Base-by-base conservation (phyloP, 495 filamentous ascomycete genomes). In the Podospora pseudoanserina region DNA sequence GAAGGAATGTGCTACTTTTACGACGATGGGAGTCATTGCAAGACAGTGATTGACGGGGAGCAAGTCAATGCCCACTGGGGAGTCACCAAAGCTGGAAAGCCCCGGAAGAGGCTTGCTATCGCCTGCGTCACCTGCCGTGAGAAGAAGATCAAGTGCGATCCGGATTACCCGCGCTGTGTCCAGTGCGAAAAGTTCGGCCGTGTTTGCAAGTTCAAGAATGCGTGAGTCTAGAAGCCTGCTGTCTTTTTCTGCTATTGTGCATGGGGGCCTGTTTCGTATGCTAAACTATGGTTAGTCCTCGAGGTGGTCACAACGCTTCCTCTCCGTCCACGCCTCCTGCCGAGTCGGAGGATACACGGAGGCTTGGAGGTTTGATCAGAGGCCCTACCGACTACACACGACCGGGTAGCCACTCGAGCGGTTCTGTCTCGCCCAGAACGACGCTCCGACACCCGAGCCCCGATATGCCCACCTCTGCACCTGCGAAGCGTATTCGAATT, bases 131-230 rank as follows among this genome's bases (percentile, higher is more conserved):
- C 91, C 11, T 97, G 93, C 76, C 87, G 93, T 32, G 92, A 96
- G 78, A 97, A 97, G 87, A 97, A 97, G 83, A 95, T 96, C 81
- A 96, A 95, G 77, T 97, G 93, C 72, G 93, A 96, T 67, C 93
- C 92, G 6, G 93, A 92, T 69, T 87, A 88, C 66, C 90, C 91
- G 34, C 90, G 91, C 67, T 97, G 93, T 73, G 86, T 91, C 65
- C 93, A 96, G 75, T 97, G 93, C 76, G 91, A 94, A 74, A 97
- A 96, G 78, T 92, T 91, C 71, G 90, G 92, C 20, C 84, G 90
- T 60, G 84, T 89, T 30, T 97, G 93, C 87, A 87, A 90, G 76
- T 94, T 93, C 74, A 90, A 91, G 78, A 93, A 90, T 79, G 91
- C 91, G 92, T 94, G 85, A 89, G 92, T 89, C 7, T 23, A 56